A percentile compares a stretch with the other conserved stretches of the same genome.
phyloP scores from a whole-genome alignment of 495 filamentous ascomycete species.

The Penicillium mononematosum region DNA sequence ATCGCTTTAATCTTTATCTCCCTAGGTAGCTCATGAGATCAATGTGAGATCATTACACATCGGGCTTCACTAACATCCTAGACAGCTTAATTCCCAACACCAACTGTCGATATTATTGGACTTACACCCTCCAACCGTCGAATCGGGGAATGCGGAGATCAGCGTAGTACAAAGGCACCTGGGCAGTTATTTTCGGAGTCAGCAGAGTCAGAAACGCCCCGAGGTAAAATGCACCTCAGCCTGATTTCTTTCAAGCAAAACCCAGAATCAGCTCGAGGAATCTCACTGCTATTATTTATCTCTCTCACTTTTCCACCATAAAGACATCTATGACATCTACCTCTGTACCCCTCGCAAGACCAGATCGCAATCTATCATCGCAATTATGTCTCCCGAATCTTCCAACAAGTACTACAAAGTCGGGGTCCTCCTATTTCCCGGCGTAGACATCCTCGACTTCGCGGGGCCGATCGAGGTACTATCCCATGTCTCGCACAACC shows the following conservation, averaged over 20 bases:
- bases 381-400: constrained; percentile 16
- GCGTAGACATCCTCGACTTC: constrained; percentile 61
- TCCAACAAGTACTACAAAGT: constrained; percentile 28
- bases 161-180: constrained; percentile 17
- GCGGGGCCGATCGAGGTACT: constrained; percentile 63
- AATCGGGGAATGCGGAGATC: constrained; percentile 6
- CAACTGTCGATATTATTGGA: background rate
- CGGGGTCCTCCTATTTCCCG: constrained; percentile 44
- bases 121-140: background rate
- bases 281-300: background rate
- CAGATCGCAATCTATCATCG: constrained; percentile 5
- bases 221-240: constrained; percentile 10
- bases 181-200: constrained; percentile 5
- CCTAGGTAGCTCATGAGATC: background rate
- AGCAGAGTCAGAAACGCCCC: constrained; percentile 7
- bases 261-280: background rate
- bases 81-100: background rate
- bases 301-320: background rate
- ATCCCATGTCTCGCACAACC: constrained; percentile 34
- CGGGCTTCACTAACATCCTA: background rate
- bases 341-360: background rate
- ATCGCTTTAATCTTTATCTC: background rate
- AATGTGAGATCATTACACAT: background rate
- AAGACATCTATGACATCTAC: background rate
- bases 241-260: background rate